Base-by-base conservation (phyloP, 2,329 filamentous ascomycete genomes). In the Pezicula rhizophila region DNA sequence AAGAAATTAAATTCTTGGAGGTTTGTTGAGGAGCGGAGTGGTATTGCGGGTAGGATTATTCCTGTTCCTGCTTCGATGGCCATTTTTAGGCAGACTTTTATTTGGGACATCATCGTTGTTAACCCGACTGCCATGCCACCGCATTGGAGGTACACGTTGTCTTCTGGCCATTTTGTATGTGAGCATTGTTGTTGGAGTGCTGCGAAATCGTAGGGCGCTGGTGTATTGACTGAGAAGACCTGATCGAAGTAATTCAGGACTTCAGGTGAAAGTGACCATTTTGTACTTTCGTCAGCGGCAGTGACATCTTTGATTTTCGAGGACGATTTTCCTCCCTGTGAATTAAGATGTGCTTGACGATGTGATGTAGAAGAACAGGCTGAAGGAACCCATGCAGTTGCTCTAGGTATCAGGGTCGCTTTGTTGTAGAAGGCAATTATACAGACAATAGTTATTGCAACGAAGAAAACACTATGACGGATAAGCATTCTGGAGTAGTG, bases 31-130 rank as follows among this genome's bases (percentile, higher is more conserved):
- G 64, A 60, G 38, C 65, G 60, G 26, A 66, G 54, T 7, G 64
- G 65, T 58, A 68, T 68, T 25, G 53, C 46, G 5, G 65, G 65
- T 38, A 68, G 55, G 8, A 67, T 46, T 1, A 67, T 45, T 42
- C 58, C 54, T 2, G 57, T 56, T 14, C 65, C 64, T 3, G 64
- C 52, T 5, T 66, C 64, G 11, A 66, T 42, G 41, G 65, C 65
- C 62, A 66, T 66, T 52, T 68, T 66, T 28, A 67, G 50, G 48
- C 65, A 68, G 20, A 63, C 59, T 53, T 65, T 67, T 39, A 68
- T 49, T 51, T 66, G 63, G 6, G 63, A 66, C 45, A 68, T 58
- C 46, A 68, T 63, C 31, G 54, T 57, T 5, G 64, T 66, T 42
- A 68, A 53, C 23, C 64, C 65, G 8, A 62, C 62, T 15, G 55